Evolutionary conservation across 2,329 filamentous ascomycete genomes (phyloP).

Genomic region (Raffaelea deltoideospora): DNA sequence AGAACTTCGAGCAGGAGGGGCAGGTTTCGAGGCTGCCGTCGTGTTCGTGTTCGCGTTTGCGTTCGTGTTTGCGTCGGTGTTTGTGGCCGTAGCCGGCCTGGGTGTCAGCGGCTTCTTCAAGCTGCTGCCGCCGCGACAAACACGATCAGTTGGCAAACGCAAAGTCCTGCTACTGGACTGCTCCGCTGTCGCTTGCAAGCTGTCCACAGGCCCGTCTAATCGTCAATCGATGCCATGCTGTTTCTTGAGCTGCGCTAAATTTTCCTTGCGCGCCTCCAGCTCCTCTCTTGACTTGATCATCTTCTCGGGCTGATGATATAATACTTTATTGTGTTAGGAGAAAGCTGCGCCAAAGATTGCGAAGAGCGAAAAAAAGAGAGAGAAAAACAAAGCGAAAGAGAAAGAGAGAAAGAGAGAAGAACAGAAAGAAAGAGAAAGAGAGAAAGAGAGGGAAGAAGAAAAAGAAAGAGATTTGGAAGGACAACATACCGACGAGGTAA

Average conservation of each 20-base stretch:
- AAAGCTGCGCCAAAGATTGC: too few species aligned
- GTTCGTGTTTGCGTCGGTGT: too few species aligned
- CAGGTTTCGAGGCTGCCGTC: too few species aligned
- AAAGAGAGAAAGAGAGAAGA: neutral
- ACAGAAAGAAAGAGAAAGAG: too few species aligned
- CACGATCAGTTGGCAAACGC: too few species aligned
- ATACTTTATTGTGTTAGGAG: conserved; percentile 25
- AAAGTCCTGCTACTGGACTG: too few species aligned
- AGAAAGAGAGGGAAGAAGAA: neutral
- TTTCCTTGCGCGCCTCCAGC: conserved; percentile 83
- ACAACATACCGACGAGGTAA: conserved; percentile 80
- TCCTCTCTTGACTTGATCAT: conserved; percentile 78
- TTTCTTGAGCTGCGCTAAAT: conserved; percentile 94
- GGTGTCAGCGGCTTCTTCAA: too few species aligned
- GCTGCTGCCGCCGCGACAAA: too few species aligned
- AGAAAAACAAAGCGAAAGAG: conserved; percentile 3
- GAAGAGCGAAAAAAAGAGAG: neutral
- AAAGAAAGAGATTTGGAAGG: neutral
- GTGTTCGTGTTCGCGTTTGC: too few species aligned
- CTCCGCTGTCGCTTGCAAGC: conserved; percentile 21
- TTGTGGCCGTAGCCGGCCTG: too few species aligned
- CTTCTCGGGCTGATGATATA: conserved; percentile 52
- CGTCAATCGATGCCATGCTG: conserved; percentile 98
- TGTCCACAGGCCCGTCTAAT: conserved; percentile 54
- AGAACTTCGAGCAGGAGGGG: too few species aligned